A percentile compares a stretch with the other conserved stretches of the same genome.
These are phyloP conservation scores for Termitomyces sp. DNA, from an alignment of 768 basidiomycete genomes.

Conservation along the genomic window DNA sequence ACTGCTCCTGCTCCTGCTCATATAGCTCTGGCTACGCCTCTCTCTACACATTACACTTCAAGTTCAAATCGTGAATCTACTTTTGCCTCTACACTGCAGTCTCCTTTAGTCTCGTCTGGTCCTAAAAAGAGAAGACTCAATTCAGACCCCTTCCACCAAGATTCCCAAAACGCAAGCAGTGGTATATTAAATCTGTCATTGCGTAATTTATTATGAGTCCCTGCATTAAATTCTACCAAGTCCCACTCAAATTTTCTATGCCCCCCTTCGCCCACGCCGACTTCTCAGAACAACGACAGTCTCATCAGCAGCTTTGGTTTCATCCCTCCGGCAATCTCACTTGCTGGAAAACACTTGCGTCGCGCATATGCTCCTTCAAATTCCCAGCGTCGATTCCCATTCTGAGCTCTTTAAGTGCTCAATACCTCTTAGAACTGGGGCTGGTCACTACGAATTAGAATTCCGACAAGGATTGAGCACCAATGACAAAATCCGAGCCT, in stretches of 20 bases:
- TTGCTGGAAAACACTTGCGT: neutral
- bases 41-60: no score
- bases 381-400: neutral
- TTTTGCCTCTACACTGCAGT: no score
- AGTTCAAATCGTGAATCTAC: no score
- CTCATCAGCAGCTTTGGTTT: no score
- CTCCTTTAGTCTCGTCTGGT: no score
- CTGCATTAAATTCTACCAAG: neutral
- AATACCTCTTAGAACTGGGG: neutral
- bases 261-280: neutral
- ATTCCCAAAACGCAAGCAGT: no score
- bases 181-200: no score
- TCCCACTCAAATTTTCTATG: neutral
- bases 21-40: neutral
- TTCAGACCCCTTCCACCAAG: no score
- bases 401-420: neutral
- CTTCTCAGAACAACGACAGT: no score
- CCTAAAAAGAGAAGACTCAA: no score
- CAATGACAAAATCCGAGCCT: neutral
- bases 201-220: no score
- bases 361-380: neutral
- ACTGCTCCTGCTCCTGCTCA: neutral
- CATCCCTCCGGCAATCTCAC: no score
- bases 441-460: neutral
- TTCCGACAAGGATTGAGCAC: neutral